A percentile compares a stretch with the other conserved stretches of the same genome.
Conservation (phyloP, 495 filamentous ascomycete genomes). For the Staphylotrichum tortipilum region DNA sequence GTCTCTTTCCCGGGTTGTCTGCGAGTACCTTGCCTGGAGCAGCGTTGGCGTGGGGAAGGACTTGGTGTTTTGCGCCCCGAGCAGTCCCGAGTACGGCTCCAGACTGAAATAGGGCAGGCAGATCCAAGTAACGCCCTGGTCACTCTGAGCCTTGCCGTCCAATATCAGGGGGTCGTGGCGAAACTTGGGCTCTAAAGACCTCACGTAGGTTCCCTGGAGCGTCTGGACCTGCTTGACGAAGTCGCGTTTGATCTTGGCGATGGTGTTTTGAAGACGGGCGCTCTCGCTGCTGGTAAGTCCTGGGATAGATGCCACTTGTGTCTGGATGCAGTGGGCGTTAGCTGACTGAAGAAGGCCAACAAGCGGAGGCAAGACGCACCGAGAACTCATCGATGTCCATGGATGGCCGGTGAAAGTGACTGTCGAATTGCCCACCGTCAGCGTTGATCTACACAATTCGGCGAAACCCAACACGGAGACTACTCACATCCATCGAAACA, state of each 20-base stretch:
- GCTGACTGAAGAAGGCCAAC: too few species aligned
- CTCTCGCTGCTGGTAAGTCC: not conserved
- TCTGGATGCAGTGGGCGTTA: not conserved
- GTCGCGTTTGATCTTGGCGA: not conserved
- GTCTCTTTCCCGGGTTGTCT: constrained; percentile 24
- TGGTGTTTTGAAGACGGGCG: not conserved
- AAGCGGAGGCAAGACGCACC: not conserved
- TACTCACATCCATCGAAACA: constrained; percentile 9
- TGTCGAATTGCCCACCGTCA: not conserved
- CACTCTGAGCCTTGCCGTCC: constrained; percentile 11
- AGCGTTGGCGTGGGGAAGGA: constrained; percentile 29
- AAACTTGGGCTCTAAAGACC: constrained; percentile 25
- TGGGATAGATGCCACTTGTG: not conserved
- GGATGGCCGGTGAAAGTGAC: not conserved
- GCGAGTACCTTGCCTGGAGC: constrained; percentile 27
- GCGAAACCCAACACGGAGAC: too few species aligned
- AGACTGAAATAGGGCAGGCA: constrained; percentile 35
- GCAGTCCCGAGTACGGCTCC: constrained; percentile 25
- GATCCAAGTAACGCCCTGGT: constrained; percentile 25
- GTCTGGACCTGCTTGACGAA: constrained; percentile 23
- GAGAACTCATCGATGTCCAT: constrained; percentile 10
- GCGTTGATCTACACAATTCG: not conserved
- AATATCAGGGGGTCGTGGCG: constrained; percentile 18
- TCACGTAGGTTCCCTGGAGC: constrained; percentile 14
- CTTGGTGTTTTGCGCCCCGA: constrained; percentile 15